Conservation (phyloP, 2,329 filamentous ascomycete genomes). For the Aspergillus versicolor region DNA sequence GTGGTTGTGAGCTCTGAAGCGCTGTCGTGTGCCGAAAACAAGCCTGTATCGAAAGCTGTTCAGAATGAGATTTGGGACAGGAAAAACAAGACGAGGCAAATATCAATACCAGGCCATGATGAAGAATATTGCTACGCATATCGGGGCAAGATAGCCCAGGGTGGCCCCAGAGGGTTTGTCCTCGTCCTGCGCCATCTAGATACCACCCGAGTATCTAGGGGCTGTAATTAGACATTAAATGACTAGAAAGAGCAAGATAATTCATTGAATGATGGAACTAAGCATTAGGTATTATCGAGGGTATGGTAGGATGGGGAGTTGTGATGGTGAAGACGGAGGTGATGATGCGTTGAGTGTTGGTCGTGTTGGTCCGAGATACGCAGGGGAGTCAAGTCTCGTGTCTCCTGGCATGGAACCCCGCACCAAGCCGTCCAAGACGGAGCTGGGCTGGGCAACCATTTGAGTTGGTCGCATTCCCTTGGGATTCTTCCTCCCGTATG, state of each 20-base stretch:
- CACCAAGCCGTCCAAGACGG: background rate
- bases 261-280: background rate
- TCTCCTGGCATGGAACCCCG: background rate
- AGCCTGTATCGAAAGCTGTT: constrained; percentile 13
- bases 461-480: too few species aligned
- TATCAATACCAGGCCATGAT: constrained; percentile 18
- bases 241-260: background rate
- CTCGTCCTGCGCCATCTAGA: constrained; percentile 2
- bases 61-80: background rate
- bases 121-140: constrained; percentile 18
- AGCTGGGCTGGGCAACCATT: too few species aligned
- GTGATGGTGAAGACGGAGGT: background rate
- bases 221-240: background rate
- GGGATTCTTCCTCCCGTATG: too few species aligned
- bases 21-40: constrained; percentile 12
- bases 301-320: background rate
- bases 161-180: constrained; percentile 11
- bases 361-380: background rate
- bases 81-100: background rate
- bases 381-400: background rate
- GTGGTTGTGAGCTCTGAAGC: background rate
- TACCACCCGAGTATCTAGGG: background rate
- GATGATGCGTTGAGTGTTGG: too few species aligned
- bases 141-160: constrained; percentile 19
- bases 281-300: background rate